Evolutionary conservation across 176 grass and related monocot genomes (phyloP).

Genomic region (Leersia perrieri): DNA sequence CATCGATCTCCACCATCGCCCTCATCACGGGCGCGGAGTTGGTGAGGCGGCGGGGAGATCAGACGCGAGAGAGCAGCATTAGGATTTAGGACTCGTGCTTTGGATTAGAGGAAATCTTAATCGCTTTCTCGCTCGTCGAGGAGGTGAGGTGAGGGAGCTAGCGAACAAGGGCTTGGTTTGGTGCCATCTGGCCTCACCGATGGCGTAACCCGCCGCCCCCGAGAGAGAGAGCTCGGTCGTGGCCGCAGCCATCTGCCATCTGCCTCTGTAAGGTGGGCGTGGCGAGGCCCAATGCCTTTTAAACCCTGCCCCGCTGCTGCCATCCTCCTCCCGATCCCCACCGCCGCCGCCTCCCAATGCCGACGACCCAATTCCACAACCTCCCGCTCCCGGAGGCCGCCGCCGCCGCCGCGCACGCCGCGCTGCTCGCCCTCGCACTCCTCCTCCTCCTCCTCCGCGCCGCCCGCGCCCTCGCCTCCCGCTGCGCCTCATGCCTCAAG

Average conservation of each 20-base stretch:
- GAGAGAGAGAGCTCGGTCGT: neutral
- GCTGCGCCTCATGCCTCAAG: conserved; percentile 52
- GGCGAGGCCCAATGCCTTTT: conserved; percentile 61
- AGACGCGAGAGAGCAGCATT: neutral
- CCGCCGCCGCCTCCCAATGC: conserved; percentile 53
- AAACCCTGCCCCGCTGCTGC: conserved; percentile 40
- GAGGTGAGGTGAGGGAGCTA: conserved; percentile 4
- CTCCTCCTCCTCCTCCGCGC: conserved; percentile 46
- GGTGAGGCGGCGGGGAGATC: conserved; percentile 37
- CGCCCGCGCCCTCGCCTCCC: conserved; percentile 40
- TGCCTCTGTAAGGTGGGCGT: neutral
- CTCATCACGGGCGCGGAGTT: conserved; percentile 31
- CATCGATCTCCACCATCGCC: neutral
- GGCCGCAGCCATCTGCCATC: neutral
- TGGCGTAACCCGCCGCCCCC: conserved; percentile 45
- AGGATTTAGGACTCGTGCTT: neutral
- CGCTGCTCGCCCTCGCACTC: conserved; percentile 50
- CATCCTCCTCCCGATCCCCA: conserved; percentile 22
- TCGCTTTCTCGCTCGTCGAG: conserved; percentile 6
- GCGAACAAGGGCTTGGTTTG: conserved; percentile 31
- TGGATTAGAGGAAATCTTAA: conserved; percentile 32
- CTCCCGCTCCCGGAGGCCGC: conserved; percentile 51
- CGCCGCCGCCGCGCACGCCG: conserved; percentile 52
- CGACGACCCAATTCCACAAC: conserved; percentile 27
- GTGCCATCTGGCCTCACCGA: conserved; percentile 21